Conservation (phyloP, 2,329 filamentous ascomycete genomes). For the Dryadomyces sulphureus region DNA sequence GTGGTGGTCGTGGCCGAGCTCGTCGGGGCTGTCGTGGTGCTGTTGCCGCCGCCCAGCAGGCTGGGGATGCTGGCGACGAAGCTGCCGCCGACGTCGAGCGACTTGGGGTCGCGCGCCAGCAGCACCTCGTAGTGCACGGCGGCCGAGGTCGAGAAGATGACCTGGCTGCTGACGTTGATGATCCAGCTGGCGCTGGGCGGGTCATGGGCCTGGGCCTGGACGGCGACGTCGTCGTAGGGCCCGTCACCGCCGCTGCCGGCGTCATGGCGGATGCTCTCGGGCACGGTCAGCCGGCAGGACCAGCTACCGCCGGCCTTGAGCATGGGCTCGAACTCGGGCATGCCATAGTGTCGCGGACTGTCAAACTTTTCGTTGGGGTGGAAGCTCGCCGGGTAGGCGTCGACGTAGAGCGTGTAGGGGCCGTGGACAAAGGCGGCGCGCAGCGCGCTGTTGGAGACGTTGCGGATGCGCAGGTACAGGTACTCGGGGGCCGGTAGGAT, state of each 20-base stretch:
- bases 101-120: conserved; percentile 73
- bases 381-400: conserved; percentile 72
- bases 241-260: conserved; percentile 39
- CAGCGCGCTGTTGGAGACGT: conserved; percentile 77
- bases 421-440: conserved; percentile 94
- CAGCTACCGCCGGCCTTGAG: conserved; percentile 86
- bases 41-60: conserved; percentile 17
- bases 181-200: conserved; percentile 62
- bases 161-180: conserved; percentile 80
- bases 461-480: conserved; percentile 78
- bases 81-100: conserved; percentile 46
- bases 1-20: conserved; percentile 3
- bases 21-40: background rate
- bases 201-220: background rate
- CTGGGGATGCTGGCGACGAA: conserved; percentile 19
- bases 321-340: conserved; percentile 89
- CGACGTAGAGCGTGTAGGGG: conserved; percentile 78
- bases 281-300: conserved; percentile 66
- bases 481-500: conserved; percentile 73
- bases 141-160: conserved; percentile 83
- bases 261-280: conserved; percentile 57
- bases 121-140: conserved; percentile 79
- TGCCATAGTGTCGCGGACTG: conserved; percentile 53
- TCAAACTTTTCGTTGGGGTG: conserved; percentile 68
- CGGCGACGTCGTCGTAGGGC: background rate